A percentile compares a stretch with the other conserved stretches of the same genome.
Evolutionary conservation across 202 grass and related monocot species (phyloP).

Genomic region (Panicum virgatum): DNA sequence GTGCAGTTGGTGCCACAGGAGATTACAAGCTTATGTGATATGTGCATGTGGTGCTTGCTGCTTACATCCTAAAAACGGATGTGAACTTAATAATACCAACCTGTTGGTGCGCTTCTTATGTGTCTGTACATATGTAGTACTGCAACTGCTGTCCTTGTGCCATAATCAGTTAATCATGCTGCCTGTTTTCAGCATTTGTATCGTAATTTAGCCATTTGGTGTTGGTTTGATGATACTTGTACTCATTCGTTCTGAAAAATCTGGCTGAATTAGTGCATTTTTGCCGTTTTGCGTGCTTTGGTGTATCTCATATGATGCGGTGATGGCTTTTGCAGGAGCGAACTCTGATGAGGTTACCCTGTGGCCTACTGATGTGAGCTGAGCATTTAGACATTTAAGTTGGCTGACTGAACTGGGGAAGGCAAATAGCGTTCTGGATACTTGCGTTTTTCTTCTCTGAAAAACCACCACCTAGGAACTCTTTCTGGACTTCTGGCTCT

Average conservation of each 20-base stretch:
- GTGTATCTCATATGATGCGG: too few relatives aligned
- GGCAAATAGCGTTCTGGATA: too few relatives aligned
- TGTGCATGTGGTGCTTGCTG: constrained; percentile 5
- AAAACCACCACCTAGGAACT: too few relatives aligned
- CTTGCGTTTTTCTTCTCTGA: too few relatives aligned
- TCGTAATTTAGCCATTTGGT: not conserved
- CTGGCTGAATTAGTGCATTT: not conserved
- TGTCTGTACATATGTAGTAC: not conserved
- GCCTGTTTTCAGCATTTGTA: not conserved
- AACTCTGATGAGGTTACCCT: too few relatives aligned
- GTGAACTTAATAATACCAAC: constrained; percentile 19
- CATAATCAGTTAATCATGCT: not conserved
- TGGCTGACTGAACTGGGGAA: too few relatives aligned
- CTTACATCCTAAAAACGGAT: constrained; percentile 2
- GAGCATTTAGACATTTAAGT: too few relatives aligned
- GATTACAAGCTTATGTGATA: not conserved
- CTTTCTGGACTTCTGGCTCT: too few relatives aligned
- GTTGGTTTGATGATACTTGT: not conserved
- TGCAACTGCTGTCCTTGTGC: not conserved
- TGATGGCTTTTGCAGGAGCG: too few relatives aligned
- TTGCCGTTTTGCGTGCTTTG: too few relatives aligned
- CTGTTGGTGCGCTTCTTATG: not conserved
- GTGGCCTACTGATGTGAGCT: too few relatives aligned
- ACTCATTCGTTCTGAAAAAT: not conserved
- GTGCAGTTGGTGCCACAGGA: not conserved